Conservation (phyloP, 75 land plant genomes). For the Selaginella tamariscina region DNA sequence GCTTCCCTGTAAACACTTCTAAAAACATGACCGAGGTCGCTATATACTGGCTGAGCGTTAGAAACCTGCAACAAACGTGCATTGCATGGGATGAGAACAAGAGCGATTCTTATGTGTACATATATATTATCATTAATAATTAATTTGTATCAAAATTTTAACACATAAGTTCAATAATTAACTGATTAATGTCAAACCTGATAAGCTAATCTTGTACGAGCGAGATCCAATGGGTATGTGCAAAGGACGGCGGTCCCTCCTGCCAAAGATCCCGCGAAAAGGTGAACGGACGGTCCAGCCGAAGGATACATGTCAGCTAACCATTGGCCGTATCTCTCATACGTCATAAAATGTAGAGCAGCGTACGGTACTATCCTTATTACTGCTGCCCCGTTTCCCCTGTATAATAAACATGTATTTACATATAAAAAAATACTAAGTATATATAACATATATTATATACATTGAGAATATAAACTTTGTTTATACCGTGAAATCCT, state of each 20-base stretch:
- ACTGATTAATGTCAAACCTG: too few relatives aligned
- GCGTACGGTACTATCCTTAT: slow-evolving; percentile 96
- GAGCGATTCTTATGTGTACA: too few relatives aligned
- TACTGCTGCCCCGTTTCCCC: slow-evolving; percentile 98
- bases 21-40: slow-evolving; percentile 54
- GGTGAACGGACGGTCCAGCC: slow-evolving; percentile 67
- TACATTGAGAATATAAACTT: too few relatives aligned
- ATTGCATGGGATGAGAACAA: too few relatives aligned
- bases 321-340: slow-evolving; percentile 80
- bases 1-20: slow-evolving; percentile 42
- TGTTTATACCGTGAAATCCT: too few relatives aligned
- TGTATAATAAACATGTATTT: too few relatives aligned
- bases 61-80: neutral
- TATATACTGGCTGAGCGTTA: slow-evolving; percentile 27
- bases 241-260: slow-evolving; percentile 96
- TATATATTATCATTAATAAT: too few relatives aligned
- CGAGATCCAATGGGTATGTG: slow-evolving; percentile 88
- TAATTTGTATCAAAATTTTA: too few relatives aligned
- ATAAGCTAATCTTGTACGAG: slow-evolving; percentile 39
- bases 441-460: too few relatives aligned
- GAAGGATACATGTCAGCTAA: slow-evolving; percentile 45
- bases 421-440: too few relatives aligned
- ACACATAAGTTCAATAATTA: too few relatives aligned
- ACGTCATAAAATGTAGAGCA: slow-evolving; percentile 87
- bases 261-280: slow-evolving; percentile 88